Percentiles rank a stretch among this genome's conserved stretches.
phyloP scores from a whole-genome alignment of 306 rosid genomes.

The Vachellia pachyceras region DNA sequence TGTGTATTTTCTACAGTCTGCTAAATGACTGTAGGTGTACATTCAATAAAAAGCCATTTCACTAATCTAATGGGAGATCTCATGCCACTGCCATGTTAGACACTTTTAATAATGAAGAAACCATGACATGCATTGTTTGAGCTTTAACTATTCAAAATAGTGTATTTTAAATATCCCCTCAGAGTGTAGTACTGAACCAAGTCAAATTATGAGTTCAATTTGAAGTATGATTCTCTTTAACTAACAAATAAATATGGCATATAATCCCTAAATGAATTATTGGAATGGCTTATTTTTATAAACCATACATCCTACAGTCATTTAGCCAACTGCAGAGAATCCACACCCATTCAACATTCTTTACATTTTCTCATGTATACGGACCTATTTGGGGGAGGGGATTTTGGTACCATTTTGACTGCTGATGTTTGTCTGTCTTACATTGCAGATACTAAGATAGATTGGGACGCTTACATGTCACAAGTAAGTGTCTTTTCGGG shows the following conservation, averaged over 20 bases:
- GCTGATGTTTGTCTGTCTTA: conserved; percentile 18
- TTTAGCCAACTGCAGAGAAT: too few relatives aligned
- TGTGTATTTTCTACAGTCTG: background rate
- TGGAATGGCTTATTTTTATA: too few relatives aligned
- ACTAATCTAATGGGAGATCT: background rate
- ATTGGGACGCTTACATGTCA: conserved; percentile 99
- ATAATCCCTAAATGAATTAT: too few relatives aligned
- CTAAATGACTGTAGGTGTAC: background rate
- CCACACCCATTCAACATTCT: conserved; percentile 10
- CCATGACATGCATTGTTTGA: background rate
- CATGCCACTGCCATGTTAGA: background rate
- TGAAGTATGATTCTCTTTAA: too few relatives aligned
- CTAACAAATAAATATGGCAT: too few relatives aligned
- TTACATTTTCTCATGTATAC: background rate
- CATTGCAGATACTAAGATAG: conserved; percentile 87
- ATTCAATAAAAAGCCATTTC: background rate
- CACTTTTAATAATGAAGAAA: background rate
- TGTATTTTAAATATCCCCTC: background rate
- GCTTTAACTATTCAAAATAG: background rate
- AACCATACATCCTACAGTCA: too few relatives aligned
- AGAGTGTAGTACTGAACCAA: background rate
- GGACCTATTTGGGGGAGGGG: background rate
- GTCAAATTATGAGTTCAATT: background rate
- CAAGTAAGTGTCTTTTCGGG: conserved; percentile 62
- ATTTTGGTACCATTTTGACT: background rate